Percentiles rank a stretch among this genome's conserved stretches.
These are phyloP conservation scores for Salix dunnii DNA, from an alignment of 345 rosid species.

Conservation along the genomic window DNA sequence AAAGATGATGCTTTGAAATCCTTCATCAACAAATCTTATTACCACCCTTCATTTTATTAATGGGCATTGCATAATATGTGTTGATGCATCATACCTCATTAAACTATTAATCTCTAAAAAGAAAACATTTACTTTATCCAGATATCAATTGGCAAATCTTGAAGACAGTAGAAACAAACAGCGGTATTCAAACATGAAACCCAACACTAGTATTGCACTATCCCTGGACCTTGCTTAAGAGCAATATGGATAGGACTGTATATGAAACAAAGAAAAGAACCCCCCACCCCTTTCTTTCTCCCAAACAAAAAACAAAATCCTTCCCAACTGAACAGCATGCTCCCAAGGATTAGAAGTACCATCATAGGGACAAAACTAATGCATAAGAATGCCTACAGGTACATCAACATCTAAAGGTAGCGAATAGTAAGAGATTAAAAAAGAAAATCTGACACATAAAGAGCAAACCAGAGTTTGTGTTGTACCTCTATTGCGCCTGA, in stretches of 20 bases:
- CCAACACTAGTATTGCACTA: neutral
- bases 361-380: neutral
- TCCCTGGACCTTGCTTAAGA: neutral
- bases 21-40: neutral
- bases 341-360: neutral
- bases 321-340: neutral
- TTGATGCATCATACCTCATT: too few species aligned
- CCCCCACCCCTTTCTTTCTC: neutral
- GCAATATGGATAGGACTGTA: neutral
- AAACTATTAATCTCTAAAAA: neutral
- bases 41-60: neutral
- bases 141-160: neutral
- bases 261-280: neutral
- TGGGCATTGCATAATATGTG: too few species aligned
- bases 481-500: constrained; percentile 66
- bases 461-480: constrained; percentile 36
- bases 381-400: neutral
- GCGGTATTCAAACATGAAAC: neutral
- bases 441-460: neutral
- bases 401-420: neutral
- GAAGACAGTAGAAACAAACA: neutral
- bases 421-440: neutral
- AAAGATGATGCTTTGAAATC: too few species aligned
- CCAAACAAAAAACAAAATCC: neutral
- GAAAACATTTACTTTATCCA: neutral